A percentile compares a stretch with the other conserved stretches of the same genome.
Evolutionary conservation across 2,329 filamentous ascomycete genomes (phyloP).

Genomic region (Exophiala sideris): DNA sequence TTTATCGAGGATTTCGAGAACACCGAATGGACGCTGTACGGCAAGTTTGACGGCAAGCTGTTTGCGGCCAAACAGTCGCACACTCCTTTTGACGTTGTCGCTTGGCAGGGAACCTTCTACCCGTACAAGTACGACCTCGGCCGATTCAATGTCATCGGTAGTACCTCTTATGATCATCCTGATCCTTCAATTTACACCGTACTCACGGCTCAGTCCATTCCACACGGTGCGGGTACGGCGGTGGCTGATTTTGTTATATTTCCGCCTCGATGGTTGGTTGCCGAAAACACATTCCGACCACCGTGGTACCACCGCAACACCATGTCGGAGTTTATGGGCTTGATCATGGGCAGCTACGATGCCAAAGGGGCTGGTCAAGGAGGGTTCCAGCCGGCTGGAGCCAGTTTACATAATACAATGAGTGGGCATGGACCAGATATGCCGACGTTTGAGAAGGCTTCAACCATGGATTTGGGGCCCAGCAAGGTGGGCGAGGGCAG

Average conservation of each 20-base stretch:
- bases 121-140: slow-evolving; percentile 80
- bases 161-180: slow-evolving; percentile 71
- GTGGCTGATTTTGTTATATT: slow-evolving; percentile 65
- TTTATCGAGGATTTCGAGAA: slow-evolving; percentile 59
- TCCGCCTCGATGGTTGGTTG: slow-evolving; percentile 62
- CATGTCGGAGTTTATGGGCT: slow-evolving; percentile 65
- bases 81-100: slow-evolving; percentile 74
- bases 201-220: slow-evolving; percentile 54
- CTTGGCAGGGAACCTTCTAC: slow-evolving; percentile 77
- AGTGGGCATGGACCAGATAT: slow-evolving; percentile 63
- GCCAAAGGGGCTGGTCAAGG: slow-evolving; percentile 52
- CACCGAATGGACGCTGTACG: slow-evolving; percentile 54
- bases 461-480: slow-evolving; percentile 52
- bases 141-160: slow-evolving; percentile 71
- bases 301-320: slow-evolving; percentile 65
- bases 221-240: slow-evolving; percentile 57
- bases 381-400: slow-evolving; percentile 60
- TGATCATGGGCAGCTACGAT: slow-evolving; percentile 61
- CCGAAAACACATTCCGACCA: slow-evolving; percentile 58
- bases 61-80: slow-evolving; percentile 65
- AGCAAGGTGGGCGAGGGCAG: slow-evolving; percentile 57
- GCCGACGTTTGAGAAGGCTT: slow-evolving; percentile 55
- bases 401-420: slow-evolving; percentile 68
- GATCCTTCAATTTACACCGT: slow-evolving; percentile 76
- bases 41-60: slow-evolving; percentile 66